These are phyloP conservation scores for Colletotrichum somersetense DNA, from an alignment of 2,329 filamentous ascomycete genomes.

Conservation along the genomic window DNA sequence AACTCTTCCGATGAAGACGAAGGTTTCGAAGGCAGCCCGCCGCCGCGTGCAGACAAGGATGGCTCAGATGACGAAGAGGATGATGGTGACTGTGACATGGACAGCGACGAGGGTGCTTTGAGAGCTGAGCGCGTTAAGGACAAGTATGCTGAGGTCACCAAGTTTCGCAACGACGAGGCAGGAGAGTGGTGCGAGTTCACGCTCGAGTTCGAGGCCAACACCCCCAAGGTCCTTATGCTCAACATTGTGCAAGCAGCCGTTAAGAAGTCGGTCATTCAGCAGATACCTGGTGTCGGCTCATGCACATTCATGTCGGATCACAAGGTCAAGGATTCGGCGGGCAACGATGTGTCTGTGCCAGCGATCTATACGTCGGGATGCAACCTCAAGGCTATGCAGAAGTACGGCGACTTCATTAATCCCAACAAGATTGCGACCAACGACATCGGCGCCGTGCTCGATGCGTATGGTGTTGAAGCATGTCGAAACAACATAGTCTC, in stretches of 20 bases:
- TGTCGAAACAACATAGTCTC: conserved; percentile 87
- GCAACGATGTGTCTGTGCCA: conserved; percentile 62
- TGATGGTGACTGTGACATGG: conserved; percentile 54
- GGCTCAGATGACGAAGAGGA: conserved; percentile 53
- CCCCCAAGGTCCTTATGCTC: conserved; percentile 93
- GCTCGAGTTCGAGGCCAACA: conserved; percentile 82
- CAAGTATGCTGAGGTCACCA: conserved; percentile 74
- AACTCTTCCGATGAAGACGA: conserved; percentile 65
- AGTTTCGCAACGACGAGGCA: conserved; percentile 83
- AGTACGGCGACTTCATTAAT: conserved; percentile 86
- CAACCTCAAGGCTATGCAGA: conserved; percentile 92
- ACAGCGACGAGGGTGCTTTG: conserved; percentile 51
- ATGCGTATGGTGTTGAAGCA: conserved; percentile 92
- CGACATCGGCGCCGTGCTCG: conserved; percentile 87
- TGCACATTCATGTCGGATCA: conserved; percentile 77
- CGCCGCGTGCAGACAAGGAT: conserved; percentile 46
- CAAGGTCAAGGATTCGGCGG: conserved; percentile 62
- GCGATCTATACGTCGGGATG: conserved; percentile 85
- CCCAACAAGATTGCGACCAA: conserved; percentile 91
- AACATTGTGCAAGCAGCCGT: conserved; percentile 87
- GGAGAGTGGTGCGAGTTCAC: conserved; percentile 85
- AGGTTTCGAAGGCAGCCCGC: conserved; percentile 64
- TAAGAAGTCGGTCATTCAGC: conserved; percentile 84
- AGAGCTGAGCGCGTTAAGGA: conserved; percentile 75
- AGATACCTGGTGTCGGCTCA: conserved; percentile 80